Percentiles rank a stretch among this genome's conserved stretches.
phyloP scores from a whole-genome alignment of 352 stramenopile genomes.

The Pythium rhizo-oryzae region DNA sequence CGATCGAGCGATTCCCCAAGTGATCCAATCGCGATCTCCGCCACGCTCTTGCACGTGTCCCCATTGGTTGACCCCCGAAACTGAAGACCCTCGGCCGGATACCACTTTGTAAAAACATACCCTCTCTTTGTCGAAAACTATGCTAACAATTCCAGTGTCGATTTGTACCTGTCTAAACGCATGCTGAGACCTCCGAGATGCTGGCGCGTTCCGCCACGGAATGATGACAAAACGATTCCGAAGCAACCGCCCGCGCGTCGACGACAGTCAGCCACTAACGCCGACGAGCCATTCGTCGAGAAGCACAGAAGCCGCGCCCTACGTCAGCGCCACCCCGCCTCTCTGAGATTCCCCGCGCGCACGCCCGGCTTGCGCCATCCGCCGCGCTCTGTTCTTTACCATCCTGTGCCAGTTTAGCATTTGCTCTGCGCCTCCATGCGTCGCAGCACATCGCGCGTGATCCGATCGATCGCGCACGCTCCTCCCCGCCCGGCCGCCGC shows the following conservation, averaged over 20 bases:
- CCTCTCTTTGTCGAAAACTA: background rate
- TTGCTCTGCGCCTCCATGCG: conserved; percentile 13
- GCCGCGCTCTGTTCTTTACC: background rate
- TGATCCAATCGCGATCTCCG: conserved; percentile 1
- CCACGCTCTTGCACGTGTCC: conserved; percentile 13
- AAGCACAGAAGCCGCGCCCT: background rate
- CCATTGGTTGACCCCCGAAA: conserved; percentile 11
- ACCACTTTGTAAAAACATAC: background rate
- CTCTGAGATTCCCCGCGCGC: conserved; percentile 1
- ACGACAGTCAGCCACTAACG: conserved; percentile 18
- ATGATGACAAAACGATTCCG: conserved; percentile 22
- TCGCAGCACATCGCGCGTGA: conserved; percentile 15
- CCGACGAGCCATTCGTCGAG: background rate
- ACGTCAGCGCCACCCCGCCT: background rate
- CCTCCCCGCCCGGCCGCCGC: background rate
- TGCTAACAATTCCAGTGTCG: background rate
- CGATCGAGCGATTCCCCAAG: background rate
- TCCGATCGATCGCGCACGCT: conserved; percentile 21
- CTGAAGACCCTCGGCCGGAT: background rate
- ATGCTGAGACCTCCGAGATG: conserved; percentile 2
- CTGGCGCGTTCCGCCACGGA: background rate
- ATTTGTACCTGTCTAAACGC: conserved; percentile 2
- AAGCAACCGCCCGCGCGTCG: conserved; percentile 4
- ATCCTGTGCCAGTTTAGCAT: background rate
- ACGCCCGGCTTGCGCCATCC: background rate